phyloP scores from a whole-genome alignment of 352 stramenopile genomes.

The Phytophthora vignae region DNA sequence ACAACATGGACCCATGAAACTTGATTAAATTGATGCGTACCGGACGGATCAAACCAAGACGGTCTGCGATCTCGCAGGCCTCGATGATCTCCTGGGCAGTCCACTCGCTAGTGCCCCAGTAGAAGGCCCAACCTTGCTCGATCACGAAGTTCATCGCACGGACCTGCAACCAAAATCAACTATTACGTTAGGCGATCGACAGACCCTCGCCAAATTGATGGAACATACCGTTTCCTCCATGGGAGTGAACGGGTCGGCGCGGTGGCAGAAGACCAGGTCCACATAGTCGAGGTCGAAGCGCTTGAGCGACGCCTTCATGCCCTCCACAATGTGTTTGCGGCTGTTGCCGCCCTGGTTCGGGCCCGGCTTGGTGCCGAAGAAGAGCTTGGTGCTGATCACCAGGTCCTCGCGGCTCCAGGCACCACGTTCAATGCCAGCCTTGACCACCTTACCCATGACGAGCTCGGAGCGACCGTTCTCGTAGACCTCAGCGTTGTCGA shows the following conservation, averaged over 20 bases:
- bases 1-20: neutral
- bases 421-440: slow-evolving; percentile 53
- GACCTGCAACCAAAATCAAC: slow-evolving; percentile 20
- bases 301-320: slow-evolving; percentile 64
- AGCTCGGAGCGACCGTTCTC: slow-evolving; percentile 53
- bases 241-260: slow-evolving; percentile 50
- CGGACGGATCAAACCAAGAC: slow-evolving; percentile 42
- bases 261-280: slow-evolving; percentile 77
- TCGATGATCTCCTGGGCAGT: slow-evolving; percentile 72
- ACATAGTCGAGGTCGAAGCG: slow-evolving; percentile 66
- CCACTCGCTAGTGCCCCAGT: slow-evolving; percentile 85
- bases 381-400: slow-evolving; percentile 76
- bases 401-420: slow-evolving; percentile 61
- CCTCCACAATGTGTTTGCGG: slow-evolving; percentile 67
- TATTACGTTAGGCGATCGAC: neutral
- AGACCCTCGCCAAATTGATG: neutral
- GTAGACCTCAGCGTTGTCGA: slow-evolving; percentile 75
- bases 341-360: slow-evolving; percentile 48
- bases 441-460: slow-evolving; percentile 68
- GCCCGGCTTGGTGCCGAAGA: slow-evolving; percentile 49
- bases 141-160: slow-evolving; percentile 61
- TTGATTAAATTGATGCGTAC: slow-evolving; percentile 28
- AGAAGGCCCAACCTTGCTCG: slow-evolving; percentile 38
- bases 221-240: slow-evolving; percentile 71
- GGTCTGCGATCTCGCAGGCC: slow-evolving; percentile 49